Conservation (phyloP, 2,329 filamentous ascomycete species). For the Nemania serpens region DNA sequence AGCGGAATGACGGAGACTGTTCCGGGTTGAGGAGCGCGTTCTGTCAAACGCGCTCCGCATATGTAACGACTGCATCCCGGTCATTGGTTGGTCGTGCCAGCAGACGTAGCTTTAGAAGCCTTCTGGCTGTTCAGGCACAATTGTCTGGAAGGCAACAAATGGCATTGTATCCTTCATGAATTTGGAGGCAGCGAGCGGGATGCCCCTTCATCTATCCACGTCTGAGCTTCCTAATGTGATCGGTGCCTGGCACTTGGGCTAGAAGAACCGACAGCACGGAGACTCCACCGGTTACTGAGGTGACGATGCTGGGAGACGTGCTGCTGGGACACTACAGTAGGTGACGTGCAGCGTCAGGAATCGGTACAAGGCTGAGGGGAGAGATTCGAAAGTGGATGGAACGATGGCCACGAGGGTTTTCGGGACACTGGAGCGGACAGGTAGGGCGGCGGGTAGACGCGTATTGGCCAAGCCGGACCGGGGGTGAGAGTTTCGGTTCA, state of each 20-base stretch:
- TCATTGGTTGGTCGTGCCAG: not conserved
- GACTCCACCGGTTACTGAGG: constrained; percentile 30
- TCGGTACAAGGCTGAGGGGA: constrained; percentile 42
- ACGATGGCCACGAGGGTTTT: constrained; percentile 25
- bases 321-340: constrained; percentile 30
- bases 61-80: not conserved
- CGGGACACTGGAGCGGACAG: constrained; percentile 13
- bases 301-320: constrained; percentile 16
- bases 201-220: not conserved
- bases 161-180: not conserved
- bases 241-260: not conserved
- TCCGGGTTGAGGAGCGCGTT: not conserved
- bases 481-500: constrained; percentile 7
- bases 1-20: constrained; percentile 1
- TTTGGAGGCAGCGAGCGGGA: not conserved
- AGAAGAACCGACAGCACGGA: constrained; percentile 33
- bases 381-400: constrained; percentile 32
- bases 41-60: not conserved
- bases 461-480: constrained; percentile 16
- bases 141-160: not conserved
- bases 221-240: not conserved
- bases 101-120: not conserved
- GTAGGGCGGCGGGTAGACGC: constrained; percentile 8
- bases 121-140: not conserved
- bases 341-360: constrained; percentile 41